phyloP scores from a whole-genome alignment of 805 yeast species.

The Candida argentea region DNA sequence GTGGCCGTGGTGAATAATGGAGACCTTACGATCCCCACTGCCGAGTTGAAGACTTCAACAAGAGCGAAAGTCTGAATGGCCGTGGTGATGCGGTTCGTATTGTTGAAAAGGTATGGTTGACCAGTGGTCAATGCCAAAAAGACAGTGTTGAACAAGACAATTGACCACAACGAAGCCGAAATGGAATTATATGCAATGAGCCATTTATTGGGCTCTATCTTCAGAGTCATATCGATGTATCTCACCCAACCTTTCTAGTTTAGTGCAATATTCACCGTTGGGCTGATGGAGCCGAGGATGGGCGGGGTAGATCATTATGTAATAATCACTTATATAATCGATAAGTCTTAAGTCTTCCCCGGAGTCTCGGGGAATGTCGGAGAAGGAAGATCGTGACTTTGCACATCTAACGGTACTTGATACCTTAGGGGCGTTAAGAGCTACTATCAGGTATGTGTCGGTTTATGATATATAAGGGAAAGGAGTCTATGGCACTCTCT shows the following conservation, averaged over 20 bases:
- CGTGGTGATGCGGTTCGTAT: slow-evolving; percentile 49
- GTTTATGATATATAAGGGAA: slow-evolving; percentile 84
- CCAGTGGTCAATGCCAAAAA: slow-evolving; percentile 34
- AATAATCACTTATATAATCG: too few species aligned
- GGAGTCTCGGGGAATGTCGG: too few species aligned
- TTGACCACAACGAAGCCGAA: slow-evolving; percentile 32
- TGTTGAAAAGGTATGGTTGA: slow-evolving; percentile 55
- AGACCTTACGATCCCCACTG: slow-evolving; percentile 72
- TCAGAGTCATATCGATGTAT: too few species aligned
- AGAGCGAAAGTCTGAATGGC: slow-evolving; percentile 70
- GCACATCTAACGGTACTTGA: too few species aligned
- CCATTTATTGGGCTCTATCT: slow-evolving; percentile 29
- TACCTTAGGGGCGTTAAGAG: too few species aligned
- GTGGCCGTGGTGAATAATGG: slow-evolving; percentile 76
- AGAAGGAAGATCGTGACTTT: too few species aligned
- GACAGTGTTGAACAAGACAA: slow-evolving; percentile 29
- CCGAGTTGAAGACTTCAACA: slow-evolving; percentile 71
- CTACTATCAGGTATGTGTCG: slow-evolving; percentile 86
- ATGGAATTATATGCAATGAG: slow-evolving; percentile 32
- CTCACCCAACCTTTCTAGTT: too few species aligned
- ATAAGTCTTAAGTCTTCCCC: too few species aligned
- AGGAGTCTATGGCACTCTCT: slow-evolving; percentile 77
- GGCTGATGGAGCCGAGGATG: too few species aligned
- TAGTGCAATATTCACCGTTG: too few species aligned
- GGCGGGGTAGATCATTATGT: too few species aligned